Base-by-base conservation (phyloP, 495 filamentous ascomycete genomes). In the Polyplosphaeria fusca region DNA sequence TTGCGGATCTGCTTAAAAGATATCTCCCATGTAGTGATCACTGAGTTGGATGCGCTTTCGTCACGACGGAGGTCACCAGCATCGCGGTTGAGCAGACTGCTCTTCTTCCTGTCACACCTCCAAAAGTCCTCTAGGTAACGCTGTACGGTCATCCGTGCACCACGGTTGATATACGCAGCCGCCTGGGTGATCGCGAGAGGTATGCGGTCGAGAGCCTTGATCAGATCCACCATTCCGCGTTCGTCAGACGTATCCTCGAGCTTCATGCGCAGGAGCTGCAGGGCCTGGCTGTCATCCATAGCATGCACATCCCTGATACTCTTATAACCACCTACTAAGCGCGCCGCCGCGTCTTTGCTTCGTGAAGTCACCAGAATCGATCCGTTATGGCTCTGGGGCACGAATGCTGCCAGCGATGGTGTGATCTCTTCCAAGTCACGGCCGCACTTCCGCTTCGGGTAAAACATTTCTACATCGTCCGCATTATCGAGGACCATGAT, bases 1-100 rank as follows among this genome's bases (percentile, higher is more conserved):
- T 22, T 13, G 30, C 57, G 32, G 42, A 80, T 73, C 7, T 75
- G 70, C 11, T 76, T 66, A 53, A 79, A 80, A 0, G 76, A 76
- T n/a, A 79, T 65, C 49, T 70, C 49, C 75, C 73, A 79, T 18
- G 75, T 77, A 4, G 64, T 69, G n/a, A 75, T 61, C 4, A 79
- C 61, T 2, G 73, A 67, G 52, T 75, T 65, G 1, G 43, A 54
- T 26, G 59, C 47, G 19, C 32, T 54, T 63, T 41, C 24, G 26
- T 73, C 72, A 35, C 71, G 61, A 5, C 67, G 64, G 12, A 70
- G 55, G 56, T 68, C 64, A 7, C 67, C 64, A 13, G 5, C 51
- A 20, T 71, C 67, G 35, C 68, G 18, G 24, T 55, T 47, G 27
- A 74, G 40, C 16, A 74, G 69, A 18, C 22, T 64, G 16, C 12